phyloP scores from a whole-genome alignment of 345 rosid genomes.

The Syzygium aromaticum region DNA sequence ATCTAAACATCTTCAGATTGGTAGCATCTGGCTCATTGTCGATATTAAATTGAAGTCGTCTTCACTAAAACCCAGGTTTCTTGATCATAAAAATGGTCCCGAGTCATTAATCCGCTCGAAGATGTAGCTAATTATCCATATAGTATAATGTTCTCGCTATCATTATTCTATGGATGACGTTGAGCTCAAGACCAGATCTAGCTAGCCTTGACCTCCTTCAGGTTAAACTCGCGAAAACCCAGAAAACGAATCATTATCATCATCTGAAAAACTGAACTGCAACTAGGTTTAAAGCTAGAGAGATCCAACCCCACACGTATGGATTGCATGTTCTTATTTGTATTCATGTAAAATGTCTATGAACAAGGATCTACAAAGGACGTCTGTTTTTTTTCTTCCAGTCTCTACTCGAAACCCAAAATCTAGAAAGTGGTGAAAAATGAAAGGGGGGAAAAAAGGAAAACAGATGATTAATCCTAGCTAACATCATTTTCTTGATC shows the following conservation, averaged over 20 bases:
- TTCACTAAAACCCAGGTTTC: background rate
- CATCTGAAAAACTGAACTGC: background rate
- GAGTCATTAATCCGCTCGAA: background rate
- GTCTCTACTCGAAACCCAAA: background rate
- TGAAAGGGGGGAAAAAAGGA: too few relatives aligned
- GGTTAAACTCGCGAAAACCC: background rate
- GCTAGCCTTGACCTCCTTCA: background rate
- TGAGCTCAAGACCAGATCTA: background rate
- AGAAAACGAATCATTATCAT: background rate
- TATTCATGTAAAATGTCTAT: background rate
- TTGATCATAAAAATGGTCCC: background rate
- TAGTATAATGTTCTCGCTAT: background rate
- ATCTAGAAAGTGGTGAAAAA: background rate
- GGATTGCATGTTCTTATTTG: background rate
- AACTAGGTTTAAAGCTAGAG: background rate
- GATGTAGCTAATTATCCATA: background rate
- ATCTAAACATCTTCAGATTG: background rate
- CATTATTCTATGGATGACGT: background rate
- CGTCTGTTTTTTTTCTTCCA: background rate
- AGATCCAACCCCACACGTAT: background rate
- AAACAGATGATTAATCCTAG: too few relatives aligned
- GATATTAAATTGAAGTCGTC: background rate
- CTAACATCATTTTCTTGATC: slow-evolving; percentile 4
- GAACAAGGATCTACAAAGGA: background rate
- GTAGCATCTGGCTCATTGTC: too few relatives aligned